Evolutionary conservation across 352 stramenopile species (phyloP), one percentile per base, ranked within the genome.

Genomic region (Lagenidium giganteum): DNA sequence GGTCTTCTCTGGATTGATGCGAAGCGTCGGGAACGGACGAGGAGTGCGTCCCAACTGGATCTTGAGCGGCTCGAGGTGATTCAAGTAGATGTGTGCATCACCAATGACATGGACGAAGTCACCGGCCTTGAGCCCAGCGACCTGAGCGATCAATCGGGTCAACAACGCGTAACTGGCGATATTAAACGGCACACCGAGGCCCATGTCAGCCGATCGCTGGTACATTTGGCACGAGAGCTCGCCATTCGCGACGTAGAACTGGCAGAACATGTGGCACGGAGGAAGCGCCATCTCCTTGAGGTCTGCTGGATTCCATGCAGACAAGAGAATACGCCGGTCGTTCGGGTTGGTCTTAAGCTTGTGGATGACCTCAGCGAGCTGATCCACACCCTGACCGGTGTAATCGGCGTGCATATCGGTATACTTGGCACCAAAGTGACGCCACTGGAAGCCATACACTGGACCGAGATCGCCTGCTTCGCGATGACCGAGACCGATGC

Each of bases 201-300:
- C 96, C 94, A 99, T 99, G 68, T 99, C 97, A 16, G 95, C 96
- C 37, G 90, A 98, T 17, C 97, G 92, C 76, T 99, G 97, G 67
- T 99, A 99, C 97, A 99, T 99, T 66, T 94, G 84, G 33, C 84
- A 94, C 21, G 78, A 93, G 13, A 95, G 54, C 46, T 92, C 75
- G 17, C 70, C 79, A 37, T 87, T 62, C 12, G 81, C 78, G 25
- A 94, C 85, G 68, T 95, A 95, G 46, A 96, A 96, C 54, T 95
- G 97, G 64, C 93, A 98, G 54, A 99, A 98, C 93, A 99, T 98
- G 79, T 99, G 97, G 70, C 97, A 99, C 20, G 97, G 97, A 30
- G 97, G 97, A 28, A 99, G 62, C 17, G 96, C 97, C 97, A 99
- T 99, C 42, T 93, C 67, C 31, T 83, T 67, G 14, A 99, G 74